Base-by-base conservation (phyloP, 768 basidiomycete genomes). In the Agrocybe pediades region DNA sequence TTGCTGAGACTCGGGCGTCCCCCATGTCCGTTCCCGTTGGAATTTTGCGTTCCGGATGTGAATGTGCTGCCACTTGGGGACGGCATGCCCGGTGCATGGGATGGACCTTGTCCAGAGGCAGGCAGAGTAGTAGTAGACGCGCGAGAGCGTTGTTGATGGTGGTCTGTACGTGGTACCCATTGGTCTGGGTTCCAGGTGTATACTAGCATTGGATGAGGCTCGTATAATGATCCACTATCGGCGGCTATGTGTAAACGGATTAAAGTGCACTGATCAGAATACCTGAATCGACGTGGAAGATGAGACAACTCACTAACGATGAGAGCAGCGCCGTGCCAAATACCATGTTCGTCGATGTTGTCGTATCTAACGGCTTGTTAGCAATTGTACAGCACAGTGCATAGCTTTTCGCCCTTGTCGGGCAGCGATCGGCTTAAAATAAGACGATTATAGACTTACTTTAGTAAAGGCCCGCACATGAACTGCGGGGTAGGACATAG, bases 321-420 rank as follows among this genome's bases (percentile, higher is more conserved):
- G 70, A 99, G 72, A 9, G 85, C 92, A 11, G 89, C 91, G 6
- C 95, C 96, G 56, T 87, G 81, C 92, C 94, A 99, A 29, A 94
- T 73, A 16, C 86, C 84, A 20, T 82, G 74, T 55, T 85, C 75
- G 59, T 91, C 87, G 21, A 91, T 82, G 0, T 94, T 98, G 65
- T 98, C 95, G 64, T 93, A 98, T 39, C 90, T 85, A 39, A 26
- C 41, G 6, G 47, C 19, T 9, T 26, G 17, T 26, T n/a, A n/a
- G n/a, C n/a, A n/a, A n/a, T n/a, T n/a, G n/a, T n/a, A n/a, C n/a
- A n/a, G n/a, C n/a, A n/a, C n/a, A n/a, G n/a, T n/a, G n/a, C n/a
- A n/a, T n/a, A n/a, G n/a, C n/a, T n/a, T n/a, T n/a, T n/a, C n/a
- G n/a, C n/a, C n/a, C n/a, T n/a, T n/a, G n/a, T n/a, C n/a, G n/a